Conservation (phyloP, 805 yeast genomes). For the Hemisphaericaspora nanyangensis region DNA sequence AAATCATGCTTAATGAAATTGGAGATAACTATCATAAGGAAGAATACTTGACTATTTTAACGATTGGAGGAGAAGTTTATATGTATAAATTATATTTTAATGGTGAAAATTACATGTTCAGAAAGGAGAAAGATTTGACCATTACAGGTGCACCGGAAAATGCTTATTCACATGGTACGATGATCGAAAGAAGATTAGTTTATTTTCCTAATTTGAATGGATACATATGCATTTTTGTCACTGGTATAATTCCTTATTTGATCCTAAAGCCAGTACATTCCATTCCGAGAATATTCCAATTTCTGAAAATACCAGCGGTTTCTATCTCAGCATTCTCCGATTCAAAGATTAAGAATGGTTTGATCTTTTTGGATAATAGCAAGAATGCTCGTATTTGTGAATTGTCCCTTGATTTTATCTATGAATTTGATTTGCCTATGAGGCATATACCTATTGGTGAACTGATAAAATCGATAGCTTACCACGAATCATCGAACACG, state of each 20-base stretch:
- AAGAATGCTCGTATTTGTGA: slow-evolving; percentile 64
- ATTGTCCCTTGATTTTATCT: slow-evolving; percentile 45
- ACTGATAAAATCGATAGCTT: slow-evolving; percentile 63
- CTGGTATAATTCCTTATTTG: slow-evolving; percentile 71
- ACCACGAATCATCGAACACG: slow-evolving; percentile 62
- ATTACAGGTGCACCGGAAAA: slow-evolving; percentile 80
- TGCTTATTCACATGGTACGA: slow-evolving; percentile 65
- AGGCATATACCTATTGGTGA: slow-evolving; percentile 48
- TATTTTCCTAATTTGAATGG: slow-evolving; percentile 57
- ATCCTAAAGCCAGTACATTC: slow-evolving; percentile 64
- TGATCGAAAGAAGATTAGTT: slow-evolving; percentile 63
- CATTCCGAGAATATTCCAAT: slow-evolving; percentile 59
- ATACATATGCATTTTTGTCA: slow-evolving; percentile 57
- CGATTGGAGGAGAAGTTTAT: slow-evolving; percentile 77
- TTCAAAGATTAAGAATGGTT: slow-evolving; percentile 40
- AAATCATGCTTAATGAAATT: slow-evolving; percentile 55
- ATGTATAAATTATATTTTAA: slow-evolving; percentile 58
- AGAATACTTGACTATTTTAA: slow-evolving; percentile 65
- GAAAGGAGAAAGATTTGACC: slow-evolving; percentile 41
- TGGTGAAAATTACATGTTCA: slow-evolving; percentile 38
- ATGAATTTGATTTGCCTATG: slow-evolving; percentile 60
- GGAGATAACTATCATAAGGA: slow-evolving; percentile 56
- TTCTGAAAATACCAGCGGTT: slow-evolving; percentile 61
- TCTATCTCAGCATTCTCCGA: slow-evolving; percentile 58
- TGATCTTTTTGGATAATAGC: slow-evolving; percentile 67